Evolutionary conservation across 2,329 filamentous ascomycete species (phyloP), one percentile per base, ranked within the genome.

Genomic region (Verticillium isaacii): DNA sequence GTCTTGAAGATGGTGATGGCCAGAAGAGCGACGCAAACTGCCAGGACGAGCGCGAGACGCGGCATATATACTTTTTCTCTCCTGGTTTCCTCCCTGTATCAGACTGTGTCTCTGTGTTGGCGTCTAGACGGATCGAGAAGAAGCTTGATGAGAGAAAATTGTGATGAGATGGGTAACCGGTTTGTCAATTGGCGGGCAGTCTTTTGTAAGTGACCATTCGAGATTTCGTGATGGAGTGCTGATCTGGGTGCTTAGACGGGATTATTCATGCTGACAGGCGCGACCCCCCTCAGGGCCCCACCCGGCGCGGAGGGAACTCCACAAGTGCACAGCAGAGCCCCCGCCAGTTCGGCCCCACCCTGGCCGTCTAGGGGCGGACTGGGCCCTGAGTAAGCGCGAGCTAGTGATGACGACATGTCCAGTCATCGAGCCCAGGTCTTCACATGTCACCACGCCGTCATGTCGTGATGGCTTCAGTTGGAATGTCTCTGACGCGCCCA

Each of bases 21-120:
- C 68, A 76, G 64, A 68, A 71, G 66, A 70, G 72, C 69, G 67
- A 74, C 69, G 58, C 77, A 68, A 72, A 76, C 69, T 62, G 73
- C 73, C 69, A 67, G 63, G 56, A 70, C 60, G 62, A 71, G 65
- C 64, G 68, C 64, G 67, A 73, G 64, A 56, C 73, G 75, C 64
- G 68, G 68, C 75, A 78, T 78, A 74, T 78, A 77, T 78, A 75
- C 67, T 62, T 45, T 23, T 50, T n/a, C 19, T 6, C 8, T 2
- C 3, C 11, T 39, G 14, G 2, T 3, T 39, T 45, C 39, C 39
- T 17, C 15, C 19, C 5, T n/a, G 9, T 14, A 2, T 36, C 14
- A 7, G 34, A 36, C 2, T 4, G 2, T 7, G 34, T 36, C 9
- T 36, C 0, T n/a, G 3, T 37, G 14, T 7, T 19, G 14, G 3